phyloP scores from a whole-genome alignment of 148 eudicot species.

The Vaccinium darrowii region DNA sequence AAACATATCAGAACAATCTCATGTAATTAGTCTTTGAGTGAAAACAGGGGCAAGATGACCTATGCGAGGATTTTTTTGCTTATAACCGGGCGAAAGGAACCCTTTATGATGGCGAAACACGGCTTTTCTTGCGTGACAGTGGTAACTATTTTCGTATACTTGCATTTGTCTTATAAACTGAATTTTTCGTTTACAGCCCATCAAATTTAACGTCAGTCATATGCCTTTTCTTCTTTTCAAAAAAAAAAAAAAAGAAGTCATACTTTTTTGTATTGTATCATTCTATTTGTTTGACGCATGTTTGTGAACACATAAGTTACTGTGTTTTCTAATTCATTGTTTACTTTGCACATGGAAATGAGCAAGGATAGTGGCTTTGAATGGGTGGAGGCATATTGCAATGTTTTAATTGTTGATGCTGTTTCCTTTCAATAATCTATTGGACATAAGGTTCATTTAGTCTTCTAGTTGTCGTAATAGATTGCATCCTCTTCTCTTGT shows the following conservation, averaged over 20 bases:
- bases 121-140: conserved; percentile 75
- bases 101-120: conserved; percentile 96
- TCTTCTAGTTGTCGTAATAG: not conserved
- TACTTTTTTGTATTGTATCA: not conserved
- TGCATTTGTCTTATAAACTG: conserved; percentile 8
- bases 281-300: not conserved
- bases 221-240: not conserved
- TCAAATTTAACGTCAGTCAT: not conserved
- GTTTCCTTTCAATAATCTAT: not conserved
- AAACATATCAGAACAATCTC: not conserved
- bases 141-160: conserved; percentile 42
- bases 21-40: conserved; percentile 11
- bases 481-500: not conserved
- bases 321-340: not conserved
- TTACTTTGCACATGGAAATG: not conserved
- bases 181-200: not conserved
- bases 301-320: not conserved
- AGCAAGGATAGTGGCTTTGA: not conserved
- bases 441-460: not conserved
- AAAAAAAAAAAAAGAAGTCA: no score
- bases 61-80: conserved; percentile 91
- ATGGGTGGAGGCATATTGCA: not conserved
- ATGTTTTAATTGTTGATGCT: conserved; percentile 1
- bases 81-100: conserved; percentile 99
- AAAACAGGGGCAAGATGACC: conserved; percentile 92